phyloP scores from a whole-genome alignment of 2,329 filamentous ascomycete genomes.

The Thielaviopsis ethacetica region DNA sequence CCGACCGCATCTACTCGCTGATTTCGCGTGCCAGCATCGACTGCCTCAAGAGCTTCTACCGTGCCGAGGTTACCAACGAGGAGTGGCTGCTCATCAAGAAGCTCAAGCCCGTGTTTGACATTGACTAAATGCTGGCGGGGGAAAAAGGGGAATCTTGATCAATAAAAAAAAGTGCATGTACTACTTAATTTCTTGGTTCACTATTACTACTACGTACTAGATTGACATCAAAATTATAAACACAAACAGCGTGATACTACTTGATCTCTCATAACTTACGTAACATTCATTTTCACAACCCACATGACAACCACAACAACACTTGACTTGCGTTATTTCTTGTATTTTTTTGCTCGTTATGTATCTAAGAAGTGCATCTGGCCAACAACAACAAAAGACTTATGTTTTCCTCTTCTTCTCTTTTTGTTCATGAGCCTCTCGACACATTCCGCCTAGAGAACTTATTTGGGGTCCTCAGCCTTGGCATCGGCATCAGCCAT shows the following conservation, averaged over 20 bases:
- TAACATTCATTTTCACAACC: too few relatives aligned
- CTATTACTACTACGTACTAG: too few relatives aligned
- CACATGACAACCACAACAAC: too few relatives aligned
- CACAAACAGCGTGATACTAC: too few relatives aligned
- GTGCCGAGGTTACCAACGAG: constrained; percentile 71
- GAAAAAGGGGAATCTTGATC: neutral
- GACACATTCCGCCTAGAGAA: neutral
- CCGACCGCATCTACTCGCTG: constrained; percentile 71
- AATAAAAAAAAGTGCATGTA: neutral
- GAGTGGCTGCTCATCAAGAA: constrained; percentile 94
- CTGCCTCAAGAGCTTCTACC: constrained; percentile 89
- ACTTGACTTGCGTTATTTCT: neutral
- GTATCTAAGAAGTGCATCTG: neutral
- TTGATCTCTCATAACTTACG: too few relatives aligned
- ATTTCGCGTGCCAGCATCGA: constrained; percentile 84
- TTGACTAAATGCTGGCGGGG: constrained; percentile 33
- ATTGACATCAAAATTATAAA: too few relatives aligned
- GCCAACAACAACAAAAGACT: neutral
- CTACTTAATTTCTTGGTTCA: too few relatives aligned
- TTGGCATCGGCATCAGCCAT: constrained; percentile 47
- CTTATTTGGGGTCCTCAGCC: constrained; percentile 23
- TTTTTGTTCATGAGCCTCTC: neutral
- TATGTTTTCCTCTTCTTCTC: neutral
- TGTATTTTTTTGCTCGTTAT: neutral
- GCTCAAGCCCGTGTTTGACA: constrained; percentile 87